A percentile compares a stretch with the other conserved stretches of the same genome.
Conservation (phyloP, 2,329 filamentous ascomycete genomes). For the Beauveria scarabaeidicola region DNA sequence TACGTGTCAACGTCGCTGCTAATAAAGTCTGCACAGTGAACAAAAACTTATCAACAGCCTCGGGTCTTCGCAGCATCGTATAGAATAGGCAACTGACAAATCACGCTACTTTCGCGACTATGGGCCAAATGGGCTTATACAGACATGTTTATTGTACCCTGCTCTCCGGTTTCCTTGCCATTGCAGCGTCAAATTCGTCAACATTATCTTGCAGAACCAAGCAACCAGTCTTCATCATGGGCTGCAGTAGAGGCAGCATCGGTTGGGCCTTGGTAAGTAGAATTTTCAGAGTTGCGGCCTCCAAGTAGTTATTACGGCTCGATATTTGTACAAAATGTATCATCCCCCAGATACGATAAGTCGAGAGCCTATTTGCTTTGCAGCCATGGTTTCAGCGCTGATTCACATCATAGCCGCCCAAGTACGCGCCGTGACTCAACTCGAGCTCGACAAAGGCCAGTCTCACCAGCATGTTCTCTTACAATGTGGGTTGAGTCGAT, state of each 20-base stretch:
- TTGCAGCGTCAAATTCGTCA: not conserved
- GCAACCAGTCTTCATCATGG: not conserved
- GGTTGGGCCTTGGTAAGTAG: not conserved
- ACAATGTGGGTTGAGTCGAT: not conserved
- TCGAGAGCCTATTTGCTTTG: not conserved
- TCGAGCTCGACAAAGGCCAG: not conserved
- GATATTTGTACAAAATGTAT: not conserved
- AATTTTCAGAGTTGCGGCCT: not conserved
- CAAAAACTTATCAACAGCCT: no score
- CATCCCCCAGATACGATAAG: no score
- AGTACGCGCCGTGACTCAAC: not conserved
- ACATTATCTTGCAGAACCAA: not conserved
- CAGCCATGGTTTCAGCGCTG: not conserved
- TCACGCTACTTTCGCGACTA: no score
- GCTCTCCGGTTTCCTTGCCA: not conserved
- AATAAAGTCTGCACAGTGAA: no score
- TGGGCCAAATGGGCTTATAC: no score
- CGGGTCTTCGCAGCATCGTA: no score
- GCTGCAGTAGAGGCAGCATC: not conserved
- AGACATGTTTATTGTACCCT: not conserved
- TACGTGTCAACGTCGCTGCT: no score
- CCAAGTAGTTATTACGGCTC: not conserved
- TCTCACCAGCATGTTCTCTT: not conserved
- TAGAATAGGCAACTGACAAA: no score
- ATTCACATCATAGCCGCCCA: not conserved